These are phyloP conservation scores for Lupinus albus DNA, from an alignment of 306 rosid genomes.

Conservation along the genomic window DNA sequence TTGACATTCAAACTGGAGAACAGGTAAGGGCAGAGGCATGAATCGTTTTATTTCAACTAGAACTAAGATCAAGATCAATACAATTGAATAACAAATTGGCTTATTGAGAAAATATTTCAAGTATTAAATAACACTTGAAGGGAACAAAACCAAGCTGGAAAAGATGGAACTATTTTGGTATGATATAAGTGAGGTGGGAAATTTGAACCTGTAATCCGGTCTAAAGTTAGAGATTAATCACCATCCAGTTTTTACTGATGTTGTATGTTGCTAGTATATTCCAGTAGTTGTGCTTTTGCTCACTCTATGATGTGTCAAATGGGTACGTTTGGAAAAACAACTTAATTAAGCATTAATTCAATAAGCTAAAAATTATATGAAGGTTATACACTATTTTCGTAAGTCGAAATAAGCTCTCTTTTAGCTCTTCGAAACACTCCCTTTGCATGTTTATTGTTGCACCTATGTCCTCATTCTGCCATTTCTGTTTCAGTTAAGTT, in stretches of 20 bases:
- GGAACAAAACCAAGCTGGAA: slow-evolving; percentile 9
- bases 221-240: slow-evolving; percentile 2
- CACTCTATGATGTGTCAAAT: slow-evolving; percentile 14
- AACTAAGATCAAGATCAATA: slow-evolving; percentile 5
- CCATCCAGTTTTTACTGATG: slow-evolving; percentile 28
- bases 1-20: slow-evolving; percentile 86
- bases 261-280: background rate
- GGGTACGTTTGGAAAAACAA: background rate
- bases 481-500: slow-evolving; percentile 21
- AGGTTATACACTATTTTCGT: no score
- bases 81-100: slow-evolving; percentile 22
- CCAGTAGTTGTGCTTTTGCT: slow-evolving; percentile 14
- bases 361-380: background rate
- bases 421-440: no score
- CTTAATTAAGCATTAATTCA: background rate
- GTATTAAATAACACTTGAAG: background rate
- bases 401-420: no score
- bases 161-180: slow-evolving; percentile 11
- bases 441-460: no score
- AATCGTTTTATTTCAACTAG: slow-evolving; percentile 16
- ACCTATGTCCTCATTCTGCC: background rate
- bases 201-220: background rate
- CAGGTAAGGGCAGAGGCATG: slow-evolving; percentile 60
- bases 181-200: background rate
- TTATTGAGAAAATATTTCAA: slow-evolving; percentile 8